These are phyloP conservation scores for Closterium sp. DNA, from an alignment of 139 green algal genomes.

Conservation along the genomic window DNA sequence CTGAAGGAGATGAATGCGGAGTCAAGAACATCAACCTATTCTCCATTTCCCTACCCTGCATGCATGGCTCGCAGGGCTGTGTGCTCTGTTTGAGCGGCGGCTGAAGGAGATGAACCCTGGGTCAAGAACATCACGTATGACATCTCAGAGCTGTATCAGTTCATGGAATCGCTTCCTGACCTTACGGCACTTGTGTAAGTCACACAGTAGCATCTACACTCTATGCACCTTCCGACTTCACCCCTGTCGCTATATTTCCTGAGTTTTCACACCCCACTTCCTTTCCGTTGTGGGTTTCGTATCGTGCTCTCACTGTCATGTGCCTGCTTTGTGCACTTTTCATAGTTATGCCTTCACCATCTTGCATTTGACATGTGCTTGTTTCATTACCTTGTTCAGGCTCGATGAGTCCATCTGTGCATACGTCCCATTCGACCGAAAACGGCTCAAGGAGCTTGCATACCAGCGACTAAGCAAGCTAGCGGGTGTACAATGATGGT, in stretches of 20 bases:
- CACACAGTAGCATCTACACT: neutral
- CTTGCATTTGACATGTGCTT: too few relatives aligned
- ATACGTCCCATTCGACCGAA: neutral
- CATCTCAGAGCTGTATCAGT: constrained; percentile 64
- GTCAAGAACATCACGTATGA: constrained; percentile 70
- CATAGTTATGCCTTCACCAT: neutral
- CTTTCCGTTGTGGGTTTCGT: neutral
- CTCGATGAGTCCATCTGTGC: neutral
- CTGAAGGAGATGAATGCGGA: too few relatives aligned
- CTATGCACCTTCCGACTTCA: neutral
- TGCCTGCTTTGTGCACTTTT: neutral
- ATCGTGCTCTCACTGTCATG: neutral
- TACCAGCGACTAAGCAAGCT: neutral
- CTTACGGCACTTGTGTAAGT: constrained; percentile 53
- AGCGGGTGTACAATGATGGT: neutral
- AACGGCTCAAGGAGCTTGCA: neutral
- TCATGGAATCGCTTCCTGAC: constrained; percentile 60
- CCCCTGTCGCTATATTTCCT: neutral
- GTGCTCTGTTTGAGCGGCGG: constrained; percentile 64
- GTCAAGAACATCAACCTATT: neutral
- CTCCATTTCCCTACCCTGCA: neutral
- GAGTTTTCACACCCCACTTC: neutral
- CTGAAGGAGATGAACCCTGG: constrained; percentile 67
- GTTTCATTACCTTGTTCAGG: neutral
- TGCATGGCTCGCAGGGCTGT: constrained; percentile 57